Conservation (phyloP, 176 grass and related monocot species). For the Ampelocalamus luodianensis region DNA sequence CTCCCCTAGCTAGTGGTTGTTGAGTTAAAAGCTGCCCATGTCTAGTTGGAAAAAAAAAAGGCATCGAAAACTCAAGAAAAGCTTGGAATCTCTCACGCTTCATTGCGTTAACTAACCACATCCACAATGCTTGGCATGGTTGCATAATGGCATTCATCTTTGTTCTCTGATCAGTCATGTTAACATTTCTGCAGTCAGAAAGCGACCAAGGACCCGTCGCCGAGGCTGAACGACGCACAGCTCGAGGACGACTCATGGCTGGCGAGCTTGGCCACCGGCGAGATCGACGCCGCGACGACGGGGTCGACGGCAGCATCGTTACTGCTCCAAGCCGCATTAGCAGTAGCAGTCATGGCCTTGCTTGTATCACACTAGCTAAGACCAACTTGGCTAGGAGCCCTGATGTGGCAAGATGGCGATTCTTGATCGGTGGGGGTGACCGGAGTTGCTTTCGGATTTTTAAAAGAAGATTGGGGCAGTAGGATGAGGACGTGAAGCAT, state of each 20-base stretch:
- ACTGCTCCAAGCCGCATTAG: constrained; percentile 40
- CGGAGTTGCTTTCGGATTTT: constrained; percentile 49
- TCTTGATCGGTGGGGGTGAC: constrained; percentile 27
- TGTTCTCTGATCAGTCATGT: constrained; percentile 24
- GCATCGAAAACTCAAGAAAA: constrained; percentile 30
- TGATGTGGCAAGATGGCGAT: constrained; percentile 15
- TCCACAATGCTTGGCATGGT: not conserved
- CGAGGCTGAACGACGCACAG: constrained; percentile 57
- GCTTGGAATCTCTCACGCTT: constrained; percentile 28
- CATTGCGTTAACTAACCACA: not conserved
- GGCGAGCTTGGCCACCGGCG: constrained; percentile 78
- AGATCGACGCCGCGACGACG: constrained; percentile 27
- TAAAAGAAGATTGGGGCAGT: constrained; percentile 38
- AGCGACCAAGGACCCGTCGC: constrained; percentile 47
- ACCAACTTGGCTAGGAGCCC: not conserved
- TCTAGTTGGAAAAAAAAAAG: constrained; percentile 38
- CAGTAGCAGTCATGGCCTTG: constrained; percentile 31
- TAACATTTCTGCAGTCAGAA: constrained; percentile 57
- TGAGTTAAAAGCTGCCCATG: constrained; percentile 61
- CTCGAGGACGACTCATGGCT: constrained; percentile 72
- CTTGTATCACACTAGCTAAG: constrained; percentile 34
- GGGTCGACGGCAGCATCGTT: constrained; percentile 6
- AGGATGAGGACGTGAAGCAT: constrained; percentile 38
- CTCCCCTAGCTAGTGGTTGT: constrained; percentile 48
- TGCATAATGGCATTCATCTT: not conserved